Conservation (phyloP, 73 alveolate species). For the Stentor coeruleus region DNA sequence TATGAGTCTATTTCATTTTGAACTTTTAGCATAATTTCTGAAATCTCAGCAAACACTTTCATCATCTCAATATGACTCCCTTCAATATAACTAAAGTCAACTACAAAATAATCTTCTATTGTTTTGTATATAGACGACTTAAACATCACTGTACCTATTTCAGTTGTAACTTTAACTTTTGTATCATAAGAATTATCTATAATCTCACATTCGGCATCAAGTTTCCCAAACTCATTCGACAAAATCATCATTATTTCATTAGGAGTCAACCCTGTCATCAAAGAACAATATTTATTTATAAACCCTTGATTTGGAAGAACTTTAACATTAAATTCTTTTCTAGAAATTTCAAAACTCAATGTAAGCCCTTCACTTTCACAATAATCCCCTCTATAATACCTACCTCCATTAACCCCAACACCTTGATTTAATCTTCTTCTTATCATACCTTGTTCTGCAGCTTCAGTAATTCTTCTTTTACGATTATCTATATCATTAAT, state of each 20-base stretch:
- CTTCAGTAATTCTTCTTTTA: background rate
- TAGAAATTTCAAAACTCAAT: background rate
- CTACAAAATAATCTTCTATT: background rate
- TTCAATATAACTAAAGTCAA: background rate
- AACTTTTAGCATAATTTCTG: no score
- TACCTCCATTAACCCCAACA: background rate
- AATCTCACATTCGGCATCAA: background rate
- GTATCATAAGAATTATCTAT: background rate
- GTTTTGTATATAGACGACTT: background rate
- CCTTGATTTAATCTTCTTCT: background rate
- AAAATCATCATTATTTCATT: slow-evolving; percentile 1
- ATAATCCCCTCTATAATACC: background rate
- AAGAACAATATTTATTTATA: background rate
- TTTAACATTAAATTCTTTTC: background rate
- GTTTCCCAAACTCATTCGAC: background rate
- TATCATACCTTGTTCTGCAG: background rate
- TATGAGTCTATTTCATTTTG: no score
- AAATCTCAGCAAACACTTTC: no score
- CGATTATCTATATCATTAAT: no score
- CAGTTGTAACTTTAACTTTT: background rate
- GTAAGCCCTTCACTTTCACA: slow-evolving; percentile 11
- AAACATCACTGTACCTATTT: background rate
- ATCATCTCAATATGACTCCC: background rate
- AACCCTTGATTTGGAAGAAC: background rate
- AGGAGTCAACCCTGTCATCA: background rate